A percentile compares a stretch with the other conserved stretches of the same genome.
These are phyloP conservation scores for Isabelozyma pseudorhagii DNA, from an alignment of 805 yeast species.

Conservation along the genomic window DNA sequence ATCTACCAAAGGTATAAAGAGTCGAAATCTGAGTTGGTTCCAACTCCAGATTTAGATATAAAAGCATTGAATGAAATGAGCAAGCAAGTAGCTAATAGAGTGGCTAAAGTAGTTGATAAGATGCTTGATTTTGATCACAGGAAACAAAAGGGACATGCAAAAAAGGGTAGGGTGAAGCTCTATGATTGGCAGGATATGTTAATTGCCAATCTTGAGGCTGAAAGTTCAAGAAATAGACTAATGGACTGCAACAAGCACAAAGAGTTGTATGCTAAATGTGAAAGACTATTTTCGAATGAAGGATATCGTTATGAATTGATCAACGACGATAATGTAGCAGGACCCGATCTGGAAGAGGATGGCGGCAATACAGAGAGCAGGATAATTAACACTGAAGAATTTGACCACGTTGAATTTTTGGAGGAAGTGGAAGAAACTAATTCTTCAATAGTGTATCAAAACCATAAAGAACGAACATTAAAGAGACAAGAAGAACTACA, in stretches of 20 bases:
- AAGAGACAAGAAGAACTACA: not conserved
- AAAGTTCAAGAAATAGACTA: conserved; percentile 5
- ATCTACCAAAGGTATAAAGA: conserved; percentile 6
- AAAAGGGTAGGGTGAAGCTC: not conserved
- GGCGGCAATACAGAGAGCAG: conserved; percentile 5
- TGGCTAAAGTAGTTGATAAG: conserved; percentile 6
- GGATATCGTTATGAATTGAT: conserved; percentile 24
- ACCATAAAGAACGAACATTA: not conserved
- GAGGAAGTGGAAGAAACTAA: not conserved
- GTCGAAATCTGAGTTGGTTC: not conserved
- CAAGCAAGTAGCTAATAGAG: conserved; percentile 7
- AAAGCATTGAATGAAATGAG: conserved; percentile 5
- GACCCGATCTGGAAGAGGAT: not conserved
- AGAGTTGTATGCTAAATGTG: conserved; percentile 19
- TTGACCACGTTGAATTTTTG: conserved; percentile 1
- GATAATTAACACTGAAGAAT: not conserved
- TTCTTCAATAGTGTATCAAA: not conserved
- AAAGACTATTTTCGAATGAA: conserved; percentile 20
- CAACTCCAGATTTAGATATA: not conserved
- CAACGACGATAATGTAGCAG: conserved; percentile 8
- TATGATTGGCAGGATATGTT: conserved; percentile 29
- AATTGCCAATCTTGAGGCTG: conserved; percentile 15
- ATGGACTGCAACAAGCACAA: conserved; percentile 7
- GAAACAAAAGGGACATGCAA: not conserved
- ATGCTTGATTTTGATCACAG: conserved; percentile 1